Evolutionary conservation across 2,329 filamentous ascomycete species (phyloP).

Genomic region (Fusarium sp.): DNA sequence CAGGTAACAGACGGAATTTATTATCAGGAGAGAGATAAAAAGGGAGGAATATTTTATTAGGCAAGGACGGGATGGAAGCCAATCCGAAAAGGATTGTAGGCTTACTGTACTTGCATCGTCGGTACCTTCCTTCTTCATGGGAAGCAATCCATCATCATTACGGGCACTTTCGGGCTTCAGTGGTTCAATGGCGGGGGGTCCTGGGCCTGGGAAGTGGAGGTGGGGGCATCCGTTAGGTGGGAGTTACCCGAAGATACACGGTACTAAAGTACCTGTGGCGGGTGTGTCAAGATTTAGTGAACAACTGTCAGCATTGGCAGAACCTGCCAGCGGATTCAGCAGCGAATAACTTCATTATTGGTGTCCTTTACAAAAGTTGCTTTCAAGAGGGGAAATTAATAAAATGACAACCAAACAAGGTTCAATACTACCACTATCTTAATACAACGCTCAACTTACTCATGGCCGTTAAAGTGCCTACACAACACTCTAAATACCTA

Average conservation of each 20-base stretch:
- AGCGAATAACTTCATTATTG: neutral
- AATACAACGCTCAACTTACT: neutral
- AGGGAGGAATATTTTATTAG: conserved; percentile 20
- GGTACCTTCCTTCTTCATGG: conserved; percentile 14
- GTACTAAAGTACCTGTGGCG: conserved; percentile 7
- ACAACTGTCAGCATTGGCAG: conserved; percentile 40
- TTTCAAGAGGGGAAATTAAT: neutral
- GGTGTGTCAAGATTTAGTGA: conserved; percentile 36
- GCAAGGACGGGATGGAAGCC: conserved; percentile 5
- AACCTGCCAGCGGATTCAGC: neutral
- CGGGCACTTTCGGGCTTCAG: conserved; percentile 26
- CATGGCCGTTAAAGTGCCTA: neutral
- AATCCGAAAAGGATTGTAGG: conserved; percentile 14
- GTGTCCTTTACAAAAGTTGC: neutral
- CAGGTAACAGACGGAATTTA: neutral
- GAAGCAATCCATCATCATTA: neutral
- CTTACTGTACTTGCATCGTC: conserved; percentile 24
- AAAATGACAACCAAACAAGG: neutral
- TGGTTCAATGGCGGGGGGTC: conserved; percentile 20
- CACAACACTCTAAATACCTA: neutral
- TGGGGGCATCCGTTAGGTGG: neutral
- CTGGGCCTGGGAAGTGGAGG: neutral
- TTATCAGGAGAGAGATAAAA: conserved; percentile 7
- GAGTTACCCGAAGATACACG: conserved; percentile 8
- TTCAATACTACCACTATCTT: neutral